A percentile compares a stretch with the other conserved stretches of the same genome.
These are phyloP conservation scores for Cicer chorassanicum DNA, from an alignment of 306 rosid genomes.

Conservation along the genomic window DNA sequence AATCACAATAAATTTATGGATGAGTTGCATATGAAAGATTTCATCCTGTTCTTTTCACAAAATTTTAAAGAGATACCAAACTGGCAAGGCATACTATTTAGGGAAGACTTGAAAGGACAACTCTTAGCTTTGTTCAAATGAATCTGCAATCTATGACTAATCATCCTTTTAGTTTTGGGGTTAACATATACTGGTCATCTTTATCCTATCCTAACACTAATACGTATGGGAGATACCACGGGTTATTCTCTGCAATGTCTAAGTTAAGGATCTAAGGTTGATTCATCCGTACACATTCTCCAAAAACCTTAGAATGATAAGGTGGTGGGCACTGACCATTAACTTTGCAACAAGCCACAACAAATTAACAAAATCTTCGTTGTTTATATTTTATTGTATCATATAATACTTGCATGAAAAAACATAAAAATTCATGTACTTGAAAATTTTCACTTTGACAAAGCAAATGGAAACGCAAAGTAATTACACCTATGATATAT, in stretches of 20 bases:
- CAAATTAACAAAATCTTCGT: conserved; percentile 2
- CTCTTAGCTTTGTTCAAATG: conserved; percentile 23
- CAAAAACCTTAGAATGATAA: conserved; percentile 25
- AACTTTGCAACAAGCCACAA: conserved; percentile 26
- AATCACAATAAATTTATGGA: conserved; percentile 15
- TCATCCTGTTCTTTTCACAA: conserved; percentile 17
- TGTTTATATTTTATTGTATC: conserved; percentile 14
- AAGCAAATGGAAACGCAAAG: conserved; percentile 16
- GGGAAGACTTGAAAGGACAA: conserved; percentile 15
- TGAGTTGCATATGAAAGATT: conserved; percentile 15
- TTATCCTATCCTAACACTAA: background rate
- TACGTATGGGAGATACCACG: conserved; percentile 13
- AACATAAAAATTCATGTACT: background rate
- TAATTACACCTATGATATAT: background rate
- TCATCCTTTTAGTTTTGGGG: background rate
- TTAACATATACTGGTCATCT: conserved; percentile 17
- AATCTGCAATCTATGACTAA: conserved; percentile 1
- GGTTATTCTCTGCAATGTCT: background rate
- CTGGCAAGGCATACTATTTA: conserved; percentile 5
- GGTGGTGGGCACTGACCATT: background rate
- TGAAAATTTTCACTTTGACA: conserved; percentile 8
- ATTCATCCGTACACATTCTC: conserved; percentile 6
- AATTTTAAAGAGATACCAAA: conserved; percentile 8
- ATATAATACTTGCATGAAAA: background rate
- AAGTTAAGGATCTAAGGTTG: conserved; percentile 15